Evolutionary conservation across 202 grass and related monocot genomes (phyloP).

Genomic region (Carex sylvatica): DNA sequence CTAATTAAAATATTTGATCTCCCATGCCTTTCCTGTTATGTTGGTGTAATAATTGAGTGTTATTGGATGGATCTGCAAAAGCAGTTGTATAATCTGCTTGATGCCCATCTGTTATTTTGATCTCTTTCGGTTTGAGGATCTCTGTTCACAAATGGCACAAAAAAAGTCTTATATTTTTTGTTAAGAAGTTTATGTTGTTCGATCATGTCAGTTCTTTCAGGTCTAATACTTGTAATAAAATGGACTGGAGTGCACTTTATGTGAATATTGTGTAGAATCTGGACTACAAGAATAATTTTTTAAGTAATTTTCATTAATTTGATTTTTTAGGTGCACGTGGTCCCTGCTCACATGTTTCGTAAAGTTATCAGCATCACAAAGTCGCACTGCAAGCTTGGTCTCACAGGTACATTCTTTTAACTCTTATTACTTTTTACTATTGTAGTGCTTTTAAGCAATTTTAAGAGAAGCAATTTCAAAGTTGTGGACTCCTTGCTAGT

Average conservation of each 20-base stretch:
- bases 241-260: background rate
- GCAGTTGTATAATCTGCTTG: background rate
- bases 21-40: background rate
- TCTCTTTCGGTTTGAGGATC: too few species aligned
- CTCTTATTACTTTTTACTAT: background rate
- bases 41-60: background rate
- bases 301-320: constrained; percentile 3
- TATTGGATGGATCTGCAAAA: background rate
- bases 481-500: background rate
- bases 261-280: background rate
- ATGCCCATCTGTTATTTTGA: background rate
- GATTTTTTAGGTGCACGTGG: constrained; percentile 81
- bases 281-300: background rate
- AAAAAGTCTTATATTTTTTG: background rate
- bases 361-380: constrained; percentile 99
- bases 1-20: background rate
- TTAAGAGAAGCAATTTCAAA: background rate
- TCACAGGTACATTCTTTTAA: constrained; percentile 54
- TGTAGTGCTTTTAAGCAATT: background rate
- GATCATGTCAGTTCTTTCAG: background rate
- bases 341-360: constrained; percentile 98
- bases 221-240: background rate
- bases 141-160: background rate
- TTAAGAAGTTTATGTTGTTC: background rate
- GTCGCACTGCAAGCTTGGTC: constrained; percentile 99